Evolutionary conservation across 495 filamentous ascomycete species (phyloP), one percentile per base, ranked within the genome.

Genomic region (Amphirosellinia nigrospora): DNA sequence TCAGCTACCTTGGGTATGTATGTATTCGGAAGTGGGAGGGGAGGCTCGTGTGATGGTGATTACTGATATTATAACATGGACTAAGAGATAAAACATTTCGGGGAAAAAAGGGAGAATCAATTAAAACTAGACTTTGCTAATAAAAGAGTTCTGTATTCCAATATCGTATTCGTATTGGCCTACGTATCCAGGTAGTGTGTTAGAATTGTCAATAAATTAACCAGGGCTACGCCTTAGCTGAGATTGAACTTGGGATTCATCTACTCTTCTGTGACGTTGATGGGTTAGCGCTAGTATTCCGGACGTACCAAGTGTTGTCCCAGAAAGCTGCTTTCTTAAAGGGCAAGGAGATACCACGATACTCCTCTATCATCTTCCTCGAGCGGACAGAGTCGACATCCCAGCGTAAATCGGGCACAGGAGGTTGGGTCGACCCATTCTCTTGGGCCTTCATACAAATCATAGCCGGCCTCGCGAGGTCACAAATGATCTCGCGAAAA

Each of bases 401-500:
- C 1, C 30, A 43, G 19, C 19, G 10, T 9, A 38, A 4, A 6
- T 36, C 23, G 3, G n/a, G n/a, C n/a, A n/a, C n/a, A 6, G 23
- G n/a, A 21, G 0, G 0, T 1, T 5, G 13, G 15, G 1, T 28
- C 38, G 52, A 2, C 3, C 7, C 9, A 21, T 50, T 19, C 13
- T 13, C 26, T 15, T 39, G n/a, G 15, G 13, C 15, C 2, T 0
- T 19, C 66, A 68, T 68, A 1, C 39, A 50, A 21, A 68, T 26
- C n/a, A 61, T 26, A 23, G 73, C 68, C 55, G 80, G 81, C 43
- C 79, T 75, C 45, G 78, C 77, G 68, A 82, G 70, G 69, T 83
- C 80, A 30, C 78, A 78, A 56, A 83, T 73, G 28, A 76, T 43
- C 9, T 71, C 72, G 65, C 78, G 79, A 26, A 83, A 64, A 60